phyloP scores from a whole-genome alignment of 768 basidiomycete species.

The Leccinum obscurum region DNA sequence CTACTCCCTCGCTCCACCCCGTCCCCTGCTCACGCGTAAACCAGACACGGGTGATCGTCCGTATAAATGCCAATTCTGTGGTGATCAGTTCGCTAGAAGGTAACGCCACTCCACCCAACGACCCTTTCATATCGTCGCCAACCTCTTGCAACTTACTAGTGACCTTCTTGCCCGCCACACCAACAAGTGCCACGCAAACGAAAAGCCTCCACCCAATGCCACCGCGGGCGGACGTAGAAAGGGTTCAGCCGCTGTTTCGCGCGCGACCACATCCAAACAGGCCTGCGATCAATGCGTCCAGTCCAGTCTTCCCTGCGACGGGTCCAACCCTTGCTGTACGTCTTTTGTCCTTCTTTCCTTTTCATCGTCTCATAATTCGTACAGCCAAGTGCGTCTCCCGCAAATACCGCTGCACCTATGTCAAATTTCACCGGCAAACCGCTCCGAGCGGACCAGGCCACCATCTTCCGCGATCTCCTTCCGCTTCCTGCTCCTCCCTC shows the following conservation, averaged over 20 bases:
- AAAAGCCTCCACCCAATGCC: slow-evolving; percentile 48
- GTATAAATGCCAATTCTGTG: slow-evolving; percentile 86
- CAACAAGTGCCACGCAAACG: slow-evolving; percentile 84
- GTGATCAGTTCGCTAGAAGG: slow-evolving; percentile 90
- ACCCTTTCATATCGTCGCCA: slow-evolving; percentile 11
- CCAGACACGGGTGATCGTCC: slow-evolving; percentile 87
- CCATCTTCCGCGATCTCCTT: slow-evolving; percentile 35
- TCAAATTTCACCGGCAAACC: slow-evolving; percentile 82
- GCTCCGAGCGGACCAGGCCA: slow-evolving; percentile 78
- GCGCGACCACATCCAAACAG: slow-evolving; percentile 79
- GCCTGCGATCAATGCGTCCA: slow-evolving; percentile 86
- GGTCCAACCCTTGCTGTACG: slow-evolving; percentile 76
- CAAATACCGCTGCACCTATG: slow-evolving; percentile 73
- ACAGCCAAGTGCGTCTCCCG: slow-evolving; percentile 74
- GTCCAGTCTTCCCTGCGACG: slow-evolving; percentile 73
- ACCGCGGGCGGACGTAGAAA: slow-evolving; percentile 52
- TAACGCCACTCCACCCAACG: slow-evolving; percentile 27
- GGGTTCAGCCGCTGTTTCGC: slow-evolving; percentile 62
- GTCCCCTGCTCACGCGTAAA: slow-evolving; percentile 6
- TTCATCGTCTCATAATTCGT: slow-evolving; percentile 2
- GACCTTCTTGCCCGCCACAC: slow-evolving; percentile 85
- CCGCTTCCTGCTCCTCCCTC: slow-evolving; percentile 29
- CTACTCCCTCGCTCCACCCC: slow-evolving; percentile 22
- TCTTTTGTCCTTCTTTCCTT: slow-evolving; percentile 11
- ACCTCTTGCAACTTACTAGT: slow-evolving; percentile 36